Evolutionary conservation across 2,329 filamentous ascomycete genomes (phyloP).

Genomic region (Talaromyces sp.): DNA sequence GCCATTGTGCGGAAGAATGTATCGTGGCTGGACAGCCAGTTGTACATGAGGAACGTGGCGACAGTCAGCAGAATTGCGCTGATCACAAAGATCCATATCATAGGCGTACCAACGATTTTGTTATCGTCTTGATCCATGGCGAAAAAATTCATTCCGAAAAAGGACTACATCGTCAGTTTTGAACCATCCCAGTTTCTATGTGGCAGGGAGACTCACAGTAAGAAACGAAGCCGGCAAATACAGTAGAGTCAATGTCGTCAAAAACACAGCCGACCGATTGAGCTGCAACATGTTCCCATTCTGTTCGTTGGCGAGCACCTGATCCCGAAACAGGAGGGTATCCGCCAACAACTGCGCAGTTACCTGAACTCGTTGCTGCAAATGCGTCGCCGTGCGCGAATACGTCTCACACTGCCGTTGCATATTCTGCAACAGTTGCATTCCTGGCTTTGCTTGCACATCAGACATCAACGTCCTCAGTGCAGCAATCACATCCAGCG

Average conservation of each 20-base stretch:
- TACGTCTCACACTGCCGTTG: constrained; percentile 16
- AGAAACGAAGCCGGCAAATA: constrained; percentile 14
- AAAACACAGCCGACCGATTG: constrained; percentile 22
- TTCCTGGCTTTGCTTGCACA: not conserved
- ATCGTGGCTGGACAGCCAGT: constrained; percentile 17
- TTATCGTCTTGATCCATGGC: constrained; percentile 27
- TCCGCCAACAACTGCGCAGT: constrained; percentile 21
- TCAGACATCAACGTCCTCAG: not conserved
- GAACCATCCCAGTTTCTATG: too few species aligned
- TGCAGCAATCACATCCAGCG: constrained; percentile 3
- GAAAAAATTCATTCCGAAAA: constrained; percentile 43
- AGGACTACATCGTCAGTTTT: constrained; percentile 23
- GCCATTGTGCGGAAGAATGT: constrained; percentile 24
- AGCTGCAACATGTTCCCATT: constrained; percentile 23
- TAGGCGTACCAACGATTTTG: constrained; percentile 28
- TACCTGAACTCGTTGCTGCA: constrained; percentile 19
- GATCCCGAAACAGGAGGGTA: constrained; percentile 22
- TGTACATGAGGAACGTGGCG: constrained; percentile 24
- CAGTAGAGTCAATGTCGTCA: constrained; percentile 11
- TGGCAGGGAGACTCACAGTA: constrained; percentile 7
- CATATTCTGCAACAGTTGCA: constrained; percentile 20
- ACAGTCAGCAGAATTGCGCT: constrained; percentile 28
- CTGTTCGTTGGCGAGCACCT: constrained; percentile 18
- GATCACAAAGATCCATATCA: constrained; percentile 39
- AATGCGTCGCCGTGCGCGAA: constrained; percentile 17